phyloP scores from a whole-genome alignment of 2,329 filamentous ascomycete species.

The Trichoderma atroviride region DNA sequence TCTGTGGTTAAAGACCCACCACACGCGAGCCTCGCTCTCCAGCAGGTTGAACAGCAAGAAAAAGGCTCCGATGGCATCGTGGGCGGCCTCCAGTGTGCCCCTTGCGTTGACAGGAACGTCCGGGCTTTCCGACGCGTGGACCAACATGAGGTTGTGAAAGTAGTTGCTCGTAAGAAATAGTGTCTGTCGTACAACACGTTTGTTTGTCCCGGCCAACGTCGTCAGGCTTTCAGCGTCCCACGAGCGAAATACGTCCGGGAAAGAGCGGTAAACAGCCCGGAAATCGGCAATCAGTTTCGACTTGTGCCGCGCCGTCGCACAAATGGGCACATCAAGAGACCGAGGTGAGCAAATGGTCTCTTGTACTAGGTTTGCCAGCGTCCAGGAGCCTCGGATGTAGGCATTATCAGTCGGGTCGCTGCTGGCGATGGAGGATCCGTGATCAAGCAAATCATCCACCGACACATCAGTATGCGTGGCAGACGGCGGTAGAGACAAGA shows the following conservation, averaged over 20 bases:
- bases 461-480: slow-evolving; percentile 79
- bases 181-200: slow-evolving; percentile 71
- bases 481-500: slow-evolving; percentile 75
- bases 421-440: slow-evolving; percentile 58
- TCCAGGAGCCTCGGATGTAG: slow-evolving; percentile 78
- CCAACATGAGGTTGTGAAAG: slow-evolving; percentile 79
- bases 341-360: slow-evolving; percentile 75
- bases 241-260: slow-evolving; percentile 70
- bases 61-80: slow-evolving; percentile 73
- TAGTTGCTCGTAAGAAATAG: slow-evolving; percentile 81
- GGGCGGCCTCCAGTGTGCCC: slow-evolving; percentile 72
- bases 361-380: slow-evolving; percentile 75
- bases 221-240: slow-evolving; percentile 65
- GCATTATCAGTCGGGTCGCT: slow-evolving; percentile 67
- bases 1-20: slow-evolving; percentile 84
- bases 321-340: slow-evolving; percentile 73
- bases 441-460: slow-evolving; percentile 72
- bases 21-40: slow-evolving; percentile 72
- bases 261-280: slow-evolving; percentile 70
- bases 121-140: slow-evolving; percentile 70
- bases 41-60: slow-evolving; percentile 73
- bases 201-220: slow-evolving; percentile 59
- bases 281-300: slow-evolving; percentile 71
- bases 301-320: slow-evolving; percentile 68
- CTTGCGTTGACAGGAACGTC: slow-evolving; percentile 67